These are phyloP conservation scores for Rhododendron williamsianum DNA, from an alignment of 148 eudicot species.

Conservation along the genomic window DNA sequence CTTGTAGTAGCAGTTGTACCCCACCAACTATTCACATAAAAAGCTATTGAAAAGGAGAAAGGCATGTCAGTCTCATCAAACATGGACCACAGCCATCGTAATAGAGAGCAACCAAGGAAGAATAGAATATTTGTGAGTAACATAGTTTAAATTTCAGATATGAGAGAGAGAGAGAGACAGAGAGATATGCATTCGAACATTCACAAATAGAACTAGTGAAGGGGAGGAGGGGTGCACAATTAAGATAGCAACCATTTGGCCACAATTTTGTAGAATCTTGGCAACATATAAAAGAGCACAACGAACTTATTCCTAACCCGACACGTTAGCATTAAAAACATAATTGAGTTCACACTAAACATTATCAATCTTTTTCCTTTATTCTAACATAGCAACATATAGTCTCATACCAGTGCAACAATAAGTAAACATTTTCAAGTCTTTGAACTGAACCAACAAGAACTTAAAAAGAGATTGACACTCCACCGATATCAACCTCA, in stretches of 20 bases:
- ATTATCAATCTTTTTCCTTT: neutral
- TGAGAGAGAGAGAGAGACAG: neutral
- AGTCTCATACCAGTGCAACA: neutral
- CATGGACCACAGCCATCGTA: neutral
- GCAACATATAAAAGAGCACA: neutral
- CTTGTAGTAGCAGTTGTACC: constrained; percentile 77
- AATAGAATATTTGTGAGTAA: neutral
- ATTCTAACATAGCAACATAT: neutral
- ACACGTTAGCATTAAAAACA: neutral
- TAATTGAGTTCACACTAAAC: neutral
- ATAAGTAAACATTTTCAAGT: neutral
- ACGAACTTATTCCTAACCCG: neutral
- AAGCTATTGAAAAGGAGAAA: constrained; percentile 44
- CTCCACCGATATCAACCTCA: neutral
- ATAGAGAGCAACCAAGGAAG: neutral
- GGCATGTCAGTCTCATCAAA: constrained; percentile 18
- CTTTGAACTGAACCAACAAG: neutral
- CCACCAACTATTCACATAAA: constrained; percentile 73
- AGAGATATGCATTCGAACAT: neutral
- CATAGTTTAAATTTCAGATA: neutral
- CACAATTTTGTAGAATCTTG: neutral
- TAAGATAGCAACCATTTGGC: neutral
- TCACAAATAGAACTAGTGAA: neutral
- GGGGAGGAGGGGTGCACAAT: neutral
- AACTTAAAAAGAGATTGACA: neutral